Base-by-base conservation (phyloP, 768 basidiomycete genomes). In the Suillus bovinus region DNA sequence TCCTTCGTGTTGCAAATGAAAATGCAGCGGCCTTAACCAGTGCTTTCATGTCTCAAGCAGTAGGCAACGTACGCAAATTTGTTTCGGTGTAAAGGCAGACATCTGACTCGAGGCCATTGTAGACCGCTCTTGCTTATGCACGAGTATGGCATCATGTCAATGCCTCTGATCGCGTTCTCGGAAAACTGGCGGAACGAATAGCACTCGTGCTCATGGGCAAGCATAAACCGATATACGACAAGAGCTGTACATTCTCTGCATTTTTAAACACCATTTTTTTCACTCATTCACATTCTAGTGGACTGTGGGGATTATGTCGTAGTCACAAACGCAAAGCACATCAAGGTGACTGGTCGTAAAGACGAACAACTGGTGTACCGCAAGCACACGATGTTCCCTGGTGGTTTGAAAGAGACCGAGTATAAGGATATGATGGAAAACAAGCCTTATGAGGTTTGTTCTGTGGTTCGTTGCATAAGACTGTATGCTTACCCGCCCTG, bases 281-380 rank as follows among this genome's bases (percentile, higher is more conserved):
- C 16, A 10, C 27, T 34, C 29, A 42, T 52, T 36, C 14, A 38
- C 17, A 33, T 34, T 24, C 1, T 64, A 97, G 96, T 91, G 66
- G 97, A 99, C 77, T 95, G 93, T 60, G 97, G 97, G 10, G 97
- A 99, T 86, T 98, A 98, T 71, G 94, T 99, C 34, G 86, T 98
- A 27, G 95, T 99, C 8, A 96, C 94, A 34, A 93, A 98, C 72
- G 90, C 94, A 3, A 80, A 85, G 60, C 84, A 88, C 9, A 82
- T 99, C 66, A 86, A 87, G 70, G 90, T 97, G 42, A 93, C 96
- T 1, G 97, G 97, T 44, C 85, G 85, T 71, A 99, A 99, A 78
- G 84, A 85, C 5, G 84, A 93, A 66, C 93, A 98, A 70, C 81
- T 94, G 67, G 71, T 96, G 20, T 99, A 93, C 79, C 80, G 91